Percentiles rank a stretch among this genome's conserved stretches.
These are phyloP conservation scores for Leccinum aurantiacum DNA, from an alignment of 768 basidiomycete genomes.

Conservation along the genomic window DNA sequence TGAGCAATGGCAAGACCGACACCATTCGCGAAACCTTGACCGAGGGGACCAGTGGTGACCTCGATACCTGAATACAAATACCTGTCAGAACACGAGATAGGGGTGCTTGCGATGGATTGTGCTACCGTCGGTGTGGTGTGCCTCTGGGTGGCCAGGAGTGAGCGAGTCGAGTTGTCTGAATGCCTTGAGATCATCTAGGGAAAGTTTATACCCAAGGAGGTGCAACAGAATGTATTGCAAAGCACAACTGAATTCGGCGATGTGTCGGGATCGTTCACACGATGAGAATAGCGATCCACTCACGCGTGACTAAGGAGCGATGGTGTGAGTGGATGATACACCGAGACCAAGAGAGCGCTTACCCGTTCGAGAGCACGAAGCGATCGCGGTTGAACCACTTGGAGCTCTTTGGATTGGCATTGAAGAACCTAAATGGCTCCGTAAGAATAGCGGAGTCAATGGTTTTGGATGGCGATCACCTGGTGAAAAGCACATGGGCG, in stretches of 20 bases:
- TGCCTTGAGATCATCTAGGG: conserved; percentile 87
- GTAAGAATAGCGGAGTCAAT: neutral
- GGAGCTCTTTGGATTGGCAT: conserved; percentile 83
- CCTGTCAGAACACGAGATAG: conserved; percentile 10
- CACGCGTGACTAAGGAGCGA: conserved; percentile 63
- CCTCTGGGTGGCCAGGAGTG: conserved; percentile 93
- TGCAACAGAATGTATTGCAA: conserved; percentile 92
- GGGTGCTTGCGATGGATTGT: neutral
- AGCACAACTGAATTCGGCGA: conserved; percentile 62
- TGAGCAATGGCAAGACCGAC: conserved; percentile 94
- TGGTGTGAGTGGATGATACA: conserved; percentile 12
- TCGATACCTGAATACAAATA: conserved; percentile 54
- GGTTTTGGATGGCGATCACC: conserved; percentile 38
- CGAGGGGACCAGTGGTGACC: conserved; percentile 95
- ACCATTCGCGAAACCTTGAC: conserved; percentile 91
- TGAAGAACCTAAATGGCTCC: conserved; percentile 61
- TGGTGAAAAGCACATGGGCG: conserved; percentile 77
- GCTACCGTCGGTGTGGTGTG: conserved; percentile 62
- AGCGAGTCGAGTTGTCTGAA: conserved; percentile 91
- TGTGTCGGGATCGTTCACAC: conserved; percentile 4
- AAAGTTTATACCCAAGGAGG: conserved; percentile 87
- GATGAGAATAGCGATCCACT: conserved; percentile 26
- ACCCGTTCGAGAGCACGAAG: conserved; percentile 96
- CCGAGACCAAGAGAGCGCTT: conserved; percentile 15
- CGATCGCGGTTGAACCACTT: conserved; percentile 97